Evolutionary conservation across 495 filamentous ascomycete genomes (phyloP), one percentile per base, ranked within the genome.

Genomic region (Hypoxylon rickii): DNA sequence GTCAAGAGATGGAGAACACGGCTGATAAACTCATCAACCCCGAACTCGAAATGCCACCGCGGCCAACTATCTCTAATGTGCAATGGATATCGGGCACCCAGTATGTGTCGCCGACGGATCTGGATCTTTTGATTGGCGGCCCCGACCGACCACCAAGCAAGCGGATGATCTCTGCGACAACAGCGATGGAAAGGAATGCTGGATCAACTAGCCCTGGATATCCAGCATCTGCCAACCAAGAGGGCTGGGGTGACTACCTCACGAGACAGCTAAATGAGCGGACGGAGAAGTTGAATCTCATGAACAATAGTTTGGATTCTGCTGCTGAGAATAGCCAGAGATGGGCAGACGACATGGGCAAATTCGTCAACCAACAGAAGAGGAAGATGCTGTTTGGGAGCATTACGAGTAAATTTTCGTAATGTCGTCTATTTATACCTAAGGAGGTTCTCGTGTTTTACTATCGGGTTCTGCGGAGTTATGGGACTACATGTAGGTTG

Each of bases 71-170:
- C 39, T 92, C 89, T 7, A 96, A 94, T 58, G 66, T 98, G 16
- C 90, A 96, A 69, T 98, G 94, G 94, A 90, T 98, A 32, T 86
- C 92, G 0, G 95, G 94, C 1, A 97, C 95, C 10, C 93, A 96
- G 70, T 89, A 96, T 55, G 78, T 98, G 26, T 89, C 89, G 13
- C 86, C 90, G 11, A 76, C 86, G n/a, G 95, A 98, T 67, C 83
- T 98, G 74, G 94, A 97, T 59, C 69, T 95, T 6, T 71, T 97
- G 29, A 94, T 98, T 54, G 92, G 94, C 24, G 94, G 94, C 0
- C 86, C 90, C 21, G 85, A 92, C 58, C 82, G 94, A 8, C 94
- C 93, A 10, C 86, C 89, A 0, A 92, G 88, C 12, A 88, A 86
- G 51, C 86, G 92, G 76, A 78, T 93, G 83, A 64, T 74, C 51